A percentile compares a stretch with the other conserved stretches of the same genome.
phyloP scores from a whole-genome alignment of 2,329 filamentous ascomycete species.

The Escovopsis sp. region DNA sequence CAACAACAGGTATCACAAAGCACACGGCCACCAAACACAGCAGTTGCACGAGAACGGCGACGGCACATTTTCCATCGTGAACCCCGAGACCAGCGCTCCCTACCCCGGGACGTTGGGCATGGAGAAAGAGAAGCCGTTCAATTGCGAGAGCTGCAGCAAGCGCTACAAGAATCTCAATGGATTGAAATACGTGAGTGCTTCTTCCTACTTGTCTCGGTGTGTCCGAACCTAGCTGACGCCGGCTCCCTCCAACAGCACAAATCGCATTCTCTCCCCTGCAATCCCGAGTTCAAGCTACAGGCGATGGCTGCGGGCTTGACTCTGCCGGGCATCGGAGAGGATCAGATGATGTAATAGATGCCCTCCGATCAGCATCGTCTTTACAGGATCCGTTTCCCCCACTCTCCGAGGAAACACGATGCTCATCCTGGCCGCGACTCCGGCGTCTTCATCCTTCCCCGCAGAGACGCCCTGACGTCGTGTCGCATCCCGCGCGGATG shows the following conservation, averaged over 20 bases:
- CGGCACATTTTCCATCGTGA: slow-evolving; percentile 95
- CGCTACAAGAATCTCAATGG: slow-evolving; percentile 98
- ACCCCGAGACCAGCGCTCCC: slow-evolving; percentile 82
- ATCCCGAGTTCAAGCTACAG: slow-evolving; percentile 53
- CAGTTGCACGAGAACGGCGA: slow-evolving; percentile 93
- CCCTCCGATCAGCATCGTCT: not conserved
- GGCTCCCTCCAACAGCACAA: slow-evolving; percentile 38
- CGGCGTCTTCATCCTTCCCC: not conserved
- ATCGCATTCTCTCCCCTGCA: slow-evolving; percentile 75
- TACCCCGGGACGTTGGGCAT: slow-evolving; percentile 97
- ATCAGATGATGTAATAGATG: slow-evolving; percentile 21
- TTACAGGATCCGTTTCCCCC: too few species aligned
- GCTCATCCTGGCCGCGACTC: too few species aligned
- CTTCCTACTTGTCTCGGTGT: too few species aligned
- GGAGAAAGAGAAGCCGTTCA: slow-evolving; percentile 99
- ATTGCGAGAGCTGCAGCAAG: slow-evolving; percentile 92
- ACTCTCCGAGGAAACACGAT: too few species aligned
- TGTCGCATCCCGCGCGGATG: not conserved
- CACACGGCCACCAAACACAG: slow-evolving; percentile 91
- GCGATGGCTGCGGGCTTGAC: slow-evolving; percentile 29
- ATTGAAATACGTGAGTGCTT: slow-evolving; percentile 65
- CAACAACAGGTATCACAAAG: slow-evolving; percentile 46
- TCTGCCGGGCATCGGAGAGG: slow-evolving; percentile 29
- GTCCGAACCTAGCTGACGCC: slow-evolving; percentile 18
- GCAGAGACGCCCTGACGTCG: not conserved